phyloP scores from a whole-genome alignment of 2,329 filamentous ascomycete species.

The Claviceps purpurea region DNA sequence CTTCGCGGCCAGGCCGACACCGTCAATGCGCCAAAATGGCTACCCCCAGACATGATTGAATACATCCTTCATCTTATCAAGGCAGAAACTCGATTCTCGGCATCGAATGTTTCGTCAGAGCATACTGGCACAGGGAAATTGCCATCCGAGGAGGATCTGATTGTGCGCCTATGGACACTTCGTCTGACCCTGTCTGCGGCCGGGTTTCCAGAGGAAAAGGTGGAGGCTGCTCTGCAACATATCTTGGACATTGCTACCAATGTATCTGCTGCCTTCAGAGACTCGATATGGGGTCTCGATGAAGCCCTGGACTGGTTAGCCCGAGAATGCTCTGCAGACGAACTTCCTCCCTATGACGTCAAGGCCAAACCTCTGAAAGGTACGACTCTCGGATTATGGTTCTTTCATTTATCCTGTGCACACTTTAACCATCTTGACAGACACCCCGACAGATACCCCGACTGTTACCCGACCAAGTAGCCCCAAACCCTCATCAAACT shows the following conservation, averaged over 20 bases:
- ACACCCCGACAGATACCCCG: conserved; percentile 37
- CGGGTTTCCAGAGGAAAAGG: conserved; percentile 51
- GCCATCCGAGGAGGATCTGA: conserved; percentile 61
- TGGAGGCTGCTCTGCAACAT: conserved; percentile 51
- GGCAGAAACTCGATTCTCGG: conserved; percentile 46
- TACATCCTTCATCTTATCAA: conserved; percentile 62
- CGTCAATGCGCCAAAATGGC: conserved; percentile 63
- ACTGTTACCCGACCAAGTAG: conserved; percentile 36
- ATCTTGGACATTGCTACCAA: conserved; percentile 55
- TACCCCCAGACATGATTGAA: conserved; percentile 66
- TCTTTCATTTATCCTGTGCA: not conserved
- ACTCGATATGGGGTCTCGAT: conserved; percentile 71
- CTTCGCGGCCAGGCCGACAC: conserved; percentile 66
- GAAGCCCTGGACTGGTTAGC: conserved; percentile 85
- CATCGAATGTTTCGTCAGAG: conserved; percentile 35
- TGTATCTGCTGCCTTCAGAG: conserved; percentile 41
- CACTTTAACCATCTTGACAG: conserved; percentile 17
- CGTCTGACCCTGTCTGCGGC: conserved; percentile 56
- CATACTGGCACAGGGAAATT: conserved; percentile 34
- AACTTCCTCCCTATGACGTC: conserved; percentile 57
- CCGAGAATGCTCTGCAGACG: conserved; percentile 54
- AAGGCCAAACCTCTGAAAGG: conserved; percentile 26
- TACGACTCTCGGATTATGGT: conserved; percentile 5
- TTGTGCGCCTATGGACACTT: conserved; percentile 72
- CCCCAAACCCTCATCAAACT: conserved; percentile 23